Percentiles rank a stretch among this genome's conserved stretches.
Evolutionary conservation across 164 flowering plant genomes (phyloP).

Genomic region (Magnolia changhungtana): DNA sequence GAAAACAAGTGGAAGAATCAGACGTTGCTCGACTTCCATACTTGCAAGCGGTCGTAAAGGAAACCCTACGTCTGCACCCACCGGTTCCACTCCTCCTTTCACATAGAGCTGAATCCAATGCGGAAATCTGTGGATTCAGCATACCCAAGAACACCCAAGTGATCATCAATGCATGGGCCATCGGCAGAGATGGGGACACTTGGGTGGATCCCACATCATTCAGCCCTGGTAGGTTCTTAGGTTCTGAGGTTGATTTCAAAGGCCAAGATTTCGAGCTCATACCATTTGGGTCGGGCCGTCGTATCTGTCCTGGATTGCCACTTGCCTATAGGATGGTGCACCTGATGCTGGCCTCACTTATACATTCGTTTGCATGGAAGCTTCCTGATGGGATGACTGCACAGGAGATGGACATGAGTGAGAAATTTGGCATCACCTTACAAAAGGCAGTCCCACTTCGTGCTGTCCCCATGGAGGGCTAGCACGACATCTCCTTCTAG

Average conservation of each 20-base stretch:
- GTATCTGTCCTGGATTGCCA: slow-evolving; percentile 25
- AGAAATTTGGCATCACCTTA: slow-evolving; percentile 16
- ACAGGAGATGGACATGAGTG: slow-evolving; percentile 20
- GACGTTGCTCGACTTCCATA: slow-evolving; percentile 11
- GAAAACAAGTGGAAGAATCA: slow-evolving; percentile 5
- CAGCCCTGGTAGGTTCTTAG: slow-evolving; percentile 23
- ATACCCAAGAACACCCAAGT: slow-evolving; percentile 22
- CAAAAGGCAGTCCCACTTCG: slow-evolving; percentile 13
- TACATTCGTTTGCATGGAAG: slow-evolving; percentile 19
- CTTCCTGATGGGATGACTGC: slow-evolving; percentile 8
- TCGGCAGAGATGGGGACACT: slow-evolving; percentile 15
- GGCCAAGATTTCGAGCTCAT: slow-evolving; percentile 20
- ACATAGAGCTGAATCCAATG: slow-evolving; percentile 12
- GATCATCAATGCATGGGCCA: slow-evolving; percentile 21
- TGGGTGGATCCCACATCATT: slow-evolving; percentile 19
- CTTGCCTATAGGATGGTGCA: slow-evolving; percentile 17
- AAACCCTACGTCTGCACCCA: slow-evolving; percentile 18
- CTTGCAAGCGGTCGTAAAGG: slow-evolving; percentile 20
- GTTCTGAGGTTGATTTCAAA: slow-evolving; percentile 12
- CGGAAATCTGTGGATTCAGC: slow-evolving; percentile 1
- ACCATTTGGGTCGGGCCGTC: slow-evolving; percentile 24
- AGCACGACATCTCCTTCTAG: not conserved
- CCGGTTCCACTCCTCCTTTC: slow-evolving; percentile 16
- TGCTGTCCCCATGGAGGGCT: slow-evolving; percentile 11
- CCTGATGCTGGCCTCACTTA: slow-evolving; percentile 20